These are phyloP conservation scores for Achaetomium macrosporum DNA, from an alignment of 2,329 filamentous ascomycete species.

Conservation along the genomic window DNA sequence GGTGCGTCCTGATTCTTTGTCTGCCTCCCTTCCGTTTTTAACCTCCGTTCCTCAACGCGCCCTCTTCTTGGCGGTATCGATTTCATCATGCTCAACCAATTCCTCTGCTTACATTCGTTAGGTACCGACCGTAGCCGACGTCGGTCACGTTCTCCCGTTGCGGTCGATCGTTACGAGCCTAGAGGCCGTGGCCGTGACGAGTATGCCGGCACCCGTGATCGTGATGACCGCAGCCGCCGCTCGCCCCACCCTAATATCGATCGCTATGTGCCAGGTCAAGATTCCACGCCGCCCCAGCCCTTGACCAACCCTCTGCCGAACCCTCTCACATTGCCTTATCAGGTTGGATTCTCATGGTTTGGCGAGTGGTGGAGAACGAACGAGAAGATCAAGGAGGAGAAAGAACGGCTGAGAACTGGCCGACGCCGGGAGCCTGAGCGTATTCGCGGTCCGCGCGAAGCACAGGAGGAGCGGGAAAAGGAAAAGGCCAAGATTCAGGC, in stretches of 20 bases:
- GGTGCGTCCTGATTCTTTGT: slow-evolving; percentile 46
- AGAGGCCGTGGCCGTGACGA: slow-evolving; percentile 61
- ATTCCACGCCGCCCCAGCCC: slow-evolving; percentile 42
- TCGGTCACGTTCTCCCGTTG: slow-evolving; percentile 62
- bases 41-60: neutral
- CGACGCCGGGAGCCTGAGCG: slow-evolving; percentile 61
- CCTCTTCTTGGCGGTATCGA: neutral
- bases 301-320: slow-evolving; percentile 63
- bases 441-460: slow-evolving; percentile 57
- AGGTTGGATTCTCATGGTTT: slow-evolving; percentile 81
- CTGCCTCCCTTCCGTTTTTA: too few relatives aligned
- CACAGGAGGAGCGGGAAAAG: slow-evolving; percentile 68
- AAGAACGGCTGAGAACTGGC: slow-evolving; percentile 64
- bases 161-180: slow-evolving; percentile 73
- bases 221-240: slow-evolving; percentile 45
- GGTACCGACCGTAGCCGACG: slow-evolving; percentile 54
- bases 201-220: slow-evolving; percentile 46
- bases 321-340: slow-evolving; percentile 66
- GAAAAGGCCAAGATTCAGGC: slow-evolving; percentile 73
- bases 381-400: slow-evolving; percentile 76
- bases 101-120: slow-evolving; percentile 27
- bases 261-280: slow-evolving; percentile 74
- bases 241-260: slow-evolving; percentile 69
- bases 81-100: neutral
- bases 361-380: slow-evolving; percentile 83